phyloP scores from a whole-genome alignment of 2,329 filamentous ascomycete species.

The Aspergillus sergii region DNA sequence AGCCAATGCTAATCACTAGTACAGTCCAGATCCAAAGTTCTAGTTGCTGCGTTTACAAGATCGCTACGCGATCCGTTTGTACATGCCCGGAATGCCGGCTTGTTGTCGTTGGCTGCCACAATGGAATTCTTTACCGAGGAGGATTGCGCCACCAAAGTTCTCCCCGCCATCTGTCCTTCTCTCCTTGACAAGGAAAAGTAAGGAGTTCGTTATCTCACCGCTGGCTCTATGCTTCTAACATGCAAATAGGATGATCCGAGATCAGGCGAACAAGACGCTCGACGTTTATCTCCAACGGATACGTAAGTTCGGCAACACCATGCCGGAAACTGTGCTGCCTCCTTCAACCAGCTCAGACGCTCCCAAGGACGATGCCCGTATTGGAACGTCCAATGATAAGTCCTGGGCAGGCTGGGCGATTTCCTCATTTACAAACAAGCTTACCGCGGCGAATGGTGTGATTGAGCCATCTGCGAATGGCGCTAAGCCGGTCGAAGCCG shows the following conservation, averaged over 20 bases:
- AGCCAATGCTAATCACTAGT: slow-evolving; percentile 27
- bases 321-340: slow-evolving; percentile 80
- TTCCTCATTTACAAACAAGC: slow-evolving; percentile 95
- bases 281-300: slow-evolving; percentile 83
- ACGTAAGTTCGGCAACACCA: slow-evolving; percentile 72
- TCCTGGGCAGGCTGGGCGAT: slow-evolving; percentile 98
- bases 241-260: slow-evolving; percentile 68
- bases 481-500: slow-evolving; percentile 46
- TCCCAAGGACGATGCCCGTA: slow-evolving; percentile 62
- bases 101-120: slow-evolving; percentile 84
- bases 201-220: slow-evolving; percentile 10
- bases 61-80: slow-evolving; percentile 92
- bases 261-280: slow-evolving; percentile 86
- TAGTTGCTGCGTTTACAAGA: slow-evolving; percentile 88
- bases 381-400: slow-evolving; percentile 73
- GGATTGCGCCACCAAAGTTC: slow-evolving; percentile 79
- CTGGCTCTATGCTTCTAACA: slow-evolving; percentile 3
- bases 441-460: slow-evolving; percentile 80
- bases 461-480: slow-evolving; percentile 67
- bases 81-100: slow-evolving; percentile 84
- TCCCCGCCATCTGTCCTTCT: slow-evolving; percentile 81
- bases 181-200: slow-evolving; percentile 92
- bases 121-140: slow-evolving; percentile 85
- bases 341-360: slow-evolving; percentile 58
- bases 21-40: slow-evolving; percentile 80